These are phyloP conservation scores for Petunia secreta DNA, from an alignment of 257 asterid genomes.

Conservation along the genomic window DNA sequence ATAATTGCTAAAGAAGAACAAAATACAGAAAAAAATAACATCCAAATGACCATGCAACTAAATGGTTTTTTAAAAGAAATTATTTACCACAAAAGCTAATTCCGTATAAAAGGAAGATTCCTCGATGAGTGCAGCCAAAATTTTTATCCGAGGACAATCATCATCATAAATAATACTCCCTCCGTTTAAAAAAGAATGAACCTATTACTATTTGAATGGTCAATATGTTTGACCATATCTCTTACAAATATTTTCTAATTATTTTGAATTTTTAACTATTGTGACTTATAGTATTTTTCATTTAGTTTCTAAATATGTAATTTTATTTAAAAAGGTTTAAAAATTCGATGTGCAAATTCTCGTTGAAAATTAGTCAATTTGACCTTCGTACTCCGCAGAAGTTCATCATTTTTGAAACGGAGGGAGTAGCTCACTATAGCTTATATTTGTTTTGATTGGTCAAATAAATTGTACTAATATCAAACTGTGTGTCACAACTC, in stretches of 20 bases:
- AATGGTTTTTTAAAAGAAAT: background rate
- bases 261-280: too few relatives aligned
- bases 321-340: too few relatives aligned
- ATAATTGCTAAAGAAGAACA: background rate
- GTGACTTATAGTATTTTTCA: too few relatives aligned
- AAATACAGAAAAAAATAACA: background rate
- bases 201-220: too few relatives aligned
- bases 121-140: background rate
- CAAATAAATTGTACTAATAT: background rate
- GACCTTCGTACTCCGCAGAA: too few relatives aligned
- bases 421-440: background rate
- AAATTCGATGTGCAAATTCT: too few relatives aligned
- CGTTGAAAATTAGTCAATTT: too few relatives aligned
- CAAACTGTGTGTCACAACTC: background rate
- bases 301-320: too few relatives aligned
- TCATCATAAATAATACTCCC: conserved; percentile 14
- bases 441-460: background rate
- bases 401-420: too few relatives aligned
- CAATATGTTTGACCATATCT: too few relatives aligned
- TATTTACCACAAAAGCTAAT: background rate
- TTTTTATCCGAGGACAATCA: background rate
- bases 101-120: background rate
- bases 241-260: too few relatives aligned
- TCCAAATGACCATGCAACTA: background rate
- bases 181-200: too few relatives aligned